Evolutionary conservation across 371 early-diverging fungal species (phyloP).

Genomic region (Umbelopsis sp.): DNA sequence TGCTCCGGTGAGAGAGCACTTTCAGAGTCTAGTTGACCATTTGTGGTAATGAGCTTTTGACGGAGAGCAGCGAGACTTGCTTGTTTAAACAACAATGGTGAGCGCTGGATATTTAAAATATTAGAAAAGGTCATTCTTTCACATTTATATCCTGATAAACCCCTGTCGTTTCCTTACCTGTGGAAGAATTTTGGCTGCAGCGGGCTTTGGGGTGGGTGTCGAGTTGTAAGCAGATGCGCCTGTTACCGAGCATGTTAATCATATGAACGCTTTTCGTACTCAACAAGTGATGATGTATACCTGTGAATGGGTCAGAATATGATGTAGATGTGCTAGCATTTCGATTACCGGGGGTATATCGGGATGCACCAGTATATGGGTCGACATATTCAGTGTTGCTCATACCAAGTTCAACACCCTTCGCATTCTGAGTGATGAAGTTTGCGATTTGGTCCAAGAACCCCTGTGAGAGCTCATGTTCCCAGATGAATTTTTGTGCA

Average conservation of each 20-base stretch:
- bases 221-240: conserved; percentile 20
- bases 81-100: conserved; percentile 67
- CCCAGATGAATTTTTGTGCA: conserved; percentile 88
- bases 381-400: conserved; percentile 54
- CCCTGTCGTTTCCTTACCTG: conserved; percentile 23
- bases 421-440: conserved; percentile 90
- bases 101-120: conserved; percentile 33
- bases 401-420: conserved; percentile 58
- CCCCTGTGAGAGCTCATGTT: conserved; percentile 77
- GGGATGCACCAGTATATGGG: conserved; percentile 65
- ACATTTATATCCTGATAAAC: neutral
- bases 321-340: conserved; percentile 9
- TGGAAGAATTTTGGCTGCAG: conserved; percentile 28
- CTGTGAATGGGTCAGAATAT: conserved; percentile 42
- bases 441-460: conserved; percentile 92
- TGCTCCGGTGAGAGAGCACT: conserved; percentile 38
- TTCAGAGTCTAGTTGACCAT: conserved; percentile 36
- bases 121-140: neutral
- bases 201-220: conserved; percentile 32
- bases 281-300: neutral
- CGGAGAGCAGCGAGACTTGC: conserved; percentile 75
- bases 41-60: conserved; percentile 74
- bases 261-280: neutral
- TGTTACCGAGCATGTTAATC: neutral
- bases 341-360: conserved; percentile 48